These are phyloP conservation scores for Acacia confusa DNA, from an alignment of 306 rosid genomes.

Conservation along the genomic window DNA sequence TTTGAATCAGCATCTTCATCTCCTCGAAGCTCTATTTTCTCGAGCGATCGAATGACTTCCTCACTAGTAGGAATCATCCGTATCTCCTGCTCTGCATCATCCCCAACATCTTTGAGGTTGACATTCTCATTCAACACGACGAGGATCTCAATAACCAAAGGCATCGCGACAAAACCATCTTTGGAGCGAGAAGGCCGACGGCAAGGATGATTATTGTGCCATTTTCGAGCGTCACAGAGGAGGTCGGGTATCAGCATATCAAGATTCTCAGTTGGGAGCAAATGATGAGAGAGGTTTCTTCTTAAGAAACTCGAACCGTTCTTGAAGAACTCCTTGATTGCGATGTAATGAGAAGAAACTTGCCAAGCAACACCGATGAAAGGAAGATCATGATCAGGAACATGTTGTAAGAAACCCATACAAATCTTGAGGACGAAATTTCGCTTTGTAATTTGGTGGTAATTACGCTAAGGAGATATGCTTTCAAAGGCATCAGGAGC, in stretches of 20 bases:
- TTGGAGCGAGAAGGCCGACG: not conserved
- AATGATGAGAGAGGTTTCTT: not conserved
- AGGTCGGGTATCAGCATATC: not conserved
- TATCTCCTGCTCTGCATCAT: not conserved
- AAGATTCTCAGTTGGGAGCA: not conserved
- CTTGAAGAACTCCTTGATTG: not conserved
- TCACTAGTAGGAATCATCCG: not conserved
- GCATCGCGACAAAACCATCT: not conserved
- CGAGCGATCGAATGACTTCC: not conserved
- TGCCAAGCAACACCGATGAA: not conserved
- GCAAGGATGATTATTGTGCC: not conserved
- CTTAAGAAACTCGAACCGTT: not conserved
- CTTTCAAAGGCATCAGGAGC: too few relatives aligned
- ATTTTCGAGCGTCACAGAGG: not conserved
- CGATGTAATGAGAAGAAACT: not conserved
- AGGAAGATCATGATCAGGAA: not conserved
- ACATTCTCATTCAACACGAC: not conserved
- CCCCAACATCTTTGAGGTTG: not conserved
- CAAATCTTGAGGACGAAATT: too few relatives aligned
- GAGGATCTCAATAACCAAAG: not conserved
- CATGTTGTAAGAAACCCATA: not conserved
- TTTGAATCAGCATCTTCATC: too few relatives aligned
- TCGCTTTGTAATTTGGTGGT: too few relatives aligned
- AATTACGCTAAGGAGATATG: too few relatives aligned
- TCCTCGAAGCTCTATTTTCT: not conserved